These are phyloP conservation scores for Endothia cerciana DNA, from an alignment of 2,329 filamentous ascomycete genomes.

Conservation along the genomic window DNA sequence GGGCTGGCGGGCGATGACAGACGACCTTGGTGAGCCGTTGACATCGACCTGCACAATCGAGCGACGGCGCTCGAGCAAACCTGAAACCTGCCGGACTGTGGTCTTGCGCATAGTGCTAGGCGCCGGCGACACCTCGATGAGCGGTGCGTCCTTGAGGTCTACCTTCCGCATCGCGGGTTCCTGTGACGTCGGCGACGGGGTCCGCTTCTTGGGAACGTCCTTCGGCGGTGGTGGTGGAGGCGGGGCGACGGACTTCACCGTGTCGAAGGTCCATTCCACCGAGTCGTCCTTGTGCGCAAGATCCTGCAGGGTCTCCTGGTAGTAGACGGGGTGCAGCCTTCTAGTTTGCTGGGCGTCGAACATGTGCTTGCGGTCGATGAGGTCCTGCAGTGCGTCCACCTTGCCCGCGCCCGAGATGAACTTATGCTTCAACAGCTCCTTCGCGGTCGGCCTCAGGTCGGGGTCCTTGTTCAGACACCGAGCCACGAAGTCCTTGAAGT, in stretches of 20 bases:
- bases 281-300: constrained; percentile 69
- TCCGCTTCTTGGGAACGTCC: constrained; percentile 57
- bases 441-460: constrained; percentile 80
- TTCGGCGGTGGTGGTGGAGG: constrained; percentile 42
- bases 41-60: constrained; percentile 37
- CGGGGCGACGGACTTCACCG: constrained; percentile 74
- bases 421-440: constrained; percentile 82
- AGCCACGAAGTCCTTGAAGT: constrained; percentile 93
- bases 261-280: constrained; percentile 91
- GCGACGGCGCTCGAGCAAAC: constrained; percentile 30
- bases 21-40: constrained; percentile 48
- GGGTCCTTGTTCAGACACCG: constrained; percentile 92
- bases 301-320: constrained; percentile 86
- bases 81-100: constrained; percentile 56
- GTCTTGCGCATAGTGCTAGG: constrained; percentile 62
- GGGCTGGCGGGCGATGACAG: constrained; percentile 68
- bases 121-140: constrained; percentile 59
- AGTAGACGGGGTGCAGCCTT: constrained; percentile 77
- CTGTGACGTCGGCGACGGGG: constrained; percentile 60
- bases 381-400: constrained; percentile 82
- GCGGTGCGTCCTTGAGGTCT: constrained; percentile 63
- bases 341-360: constrained; percentile 76
- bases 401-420: constrained; percentile 89
- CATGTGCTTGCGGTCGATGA: constrained; percentile 81
- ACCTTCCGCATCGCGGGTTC: constrained; percentile 65